Evolutionary conservation across 495 filamentous ascomycete species (phyloP), one percentile per base, ranked within the genome.

Genomic region (Hapsidospora chrysogenum): DNA sequence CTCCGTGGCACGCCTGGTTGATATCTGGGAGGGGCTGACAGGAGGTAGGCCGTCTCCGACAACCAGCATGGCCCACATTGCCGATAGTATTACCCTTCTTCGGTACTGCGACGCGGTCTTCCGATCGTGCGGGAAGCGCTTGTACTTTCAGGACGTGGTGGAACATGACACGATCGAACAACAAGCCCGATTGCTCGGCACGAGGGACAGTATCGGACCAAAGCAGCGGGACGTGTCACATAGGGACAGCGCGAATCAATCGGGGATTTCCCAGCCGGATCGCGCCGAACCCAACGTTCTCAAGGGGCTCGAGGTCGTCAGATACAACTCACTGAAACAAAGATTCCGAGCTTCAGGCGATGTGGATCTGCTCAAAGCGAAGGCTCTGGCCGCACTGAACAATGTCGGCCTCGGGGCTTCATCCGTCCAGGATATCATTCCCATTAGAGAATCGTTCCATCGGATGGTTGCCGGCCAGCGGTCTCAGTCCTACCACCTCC

Each of bases 51-150:
- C 43, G 1, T 15, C 10, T 1, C 29, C 22, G 9, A 26, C 40
- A 11, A 41, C 43, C 26, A 27, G 19, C 27, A 21, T 47, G 3
- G 27, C 36, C 5, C 17, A 14, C n/a, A 38, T 39, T 20, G 44
- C 38, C 7, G 44, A 47, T 31, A 47, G 44, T 29, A 47, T 47
- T 35, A 47, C 41, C 18, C 26, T 47, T 15, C 37, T 47, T 18
- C 41, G 44, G 16, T 47, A 40, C 13, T 47, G 44, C 30, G 44
- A 41, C 38, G 30, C 40, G 2, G 41, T 47, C 4, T 28, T 43
- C 6, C 39, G 17, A 13, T n/a, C 10, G 1, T 30, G 35, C 1
- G 41, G 38, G 4, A 30, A 36, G 14, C 34, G 38, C 5, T 17
- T 47, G 20, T 41, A 41, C 21, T 31, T 47, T 7, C 37, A 43